Percentiles rank a stretch among this genome's conserved stretches.
These are phyloP conservation scores for Fusarium foetens DNA, from an alignment of 2,329 filamentous ascomycete species.

Conservation along the genomic window DNA sequence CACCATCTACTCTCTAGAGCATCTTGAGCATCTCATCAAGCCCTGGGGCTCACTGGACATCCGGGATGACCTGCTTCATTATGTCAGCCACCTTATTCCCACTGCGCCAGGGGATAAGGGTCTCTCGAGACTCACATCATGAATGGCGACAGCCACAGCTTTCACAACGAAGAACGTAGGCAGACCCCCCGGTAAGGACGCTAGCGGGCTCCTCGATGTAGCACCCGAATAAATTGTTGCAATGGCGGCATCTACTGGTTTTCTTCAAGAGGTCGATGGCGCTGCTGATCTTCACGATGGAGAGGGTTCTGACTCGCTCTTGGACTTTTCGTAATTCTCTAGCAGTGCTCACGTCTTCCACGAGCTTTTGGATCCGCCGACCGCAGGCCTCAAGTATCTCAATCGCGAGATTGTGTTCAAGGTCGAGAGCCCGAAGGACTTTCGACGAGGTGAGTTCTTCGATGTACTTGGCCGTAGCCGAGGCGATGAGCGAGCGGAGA, in stretches of 20 bases:
- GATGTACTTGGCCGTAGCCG: accelerated
- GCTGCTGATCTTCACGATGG: accelerated
- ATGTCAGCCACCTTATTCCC: accelerated
- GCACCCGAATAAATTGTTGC: accelerated
- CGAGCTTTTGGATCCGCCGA: accelerated
- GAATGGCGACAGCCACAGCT: not conserved
- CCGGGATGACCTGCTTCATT: accelerated
- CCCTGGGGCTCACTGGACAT: accelerated
- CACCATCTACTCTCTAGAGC: accelerated
- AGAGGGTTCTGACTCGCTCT: accelerated
- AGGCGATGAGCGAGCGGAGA: not conserved
- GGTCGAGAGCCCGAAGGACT: not conserved
- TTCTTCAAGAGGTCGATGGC: not conserved
- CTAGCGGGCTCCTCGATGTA: not conserved
- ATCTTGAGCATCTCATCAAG: accelerated
- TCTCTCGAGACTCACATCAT: accelerated
- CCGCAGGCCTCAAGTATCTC: not conserved
- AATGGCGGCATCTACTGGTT: not conserved
- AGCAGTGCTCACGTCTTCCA: not conserved
- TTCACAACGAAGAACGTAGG: not conserved
- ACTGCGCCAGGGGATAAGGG: accelerated
- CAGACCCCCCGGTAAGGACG: accelerated
- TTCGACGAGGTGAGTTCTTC: accelerated
- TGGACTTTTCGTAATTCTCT: not conserved
- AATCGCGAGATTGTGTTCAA: accelerated